Percentiles rank a stretch among this genome's conserved stretches.
Conservation (phyloP, 371 early-diverging fungal genomes). For the Lichtheimia hyalospora region DNA sequence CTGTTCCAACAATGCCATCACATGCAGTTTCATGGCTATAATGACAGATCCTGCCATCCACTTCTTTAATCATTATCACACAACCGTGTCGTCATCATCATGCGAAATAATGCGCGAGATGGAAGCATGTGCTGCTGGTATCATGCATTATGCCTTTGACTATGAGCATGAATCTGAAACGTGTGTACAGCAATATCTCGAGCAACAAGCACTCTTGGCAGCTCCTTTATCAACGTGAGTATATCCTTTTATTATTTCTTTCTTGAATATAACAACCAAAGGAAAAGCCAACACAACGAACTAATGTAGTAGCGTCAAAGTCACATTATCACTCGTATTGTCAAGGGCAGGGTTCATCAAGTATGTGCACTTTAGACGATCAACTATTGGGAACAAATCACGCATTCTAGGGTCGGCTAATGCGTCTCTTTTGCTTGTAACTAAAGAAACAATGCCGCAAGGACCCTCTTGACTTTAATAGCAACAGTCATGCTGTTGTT, state of each 20-base stretch:
- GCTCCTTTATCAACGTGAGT: neutral
- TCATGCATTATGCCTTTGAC: too few relatives aligned
- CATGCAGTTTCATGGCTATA: neutral
- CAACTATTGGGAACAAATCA: too few relatives aligned
- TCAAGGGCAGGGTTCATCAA: neutral
- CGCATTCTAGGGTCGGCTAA: too few relatives aligned
- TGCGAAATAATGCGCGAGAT: too few relatives aligned
- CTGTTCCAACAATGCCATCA: neutral
- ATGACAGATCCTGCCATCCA: neutral
- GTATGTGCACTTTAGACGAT: neutral
- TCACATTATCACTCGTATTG: neutral
- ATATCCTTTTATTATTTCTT: neutral
- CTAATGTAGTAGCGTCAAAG: too few relatives aligned
- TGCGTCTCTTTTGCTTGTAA: too few relatives aligned
- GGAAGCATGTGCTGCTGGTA: too few relatives aligned
- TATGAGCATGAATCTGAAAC: neutral
- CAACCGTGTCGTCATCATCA: neutral
- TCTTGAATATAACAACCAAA: neutral
- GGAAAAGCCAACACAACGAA: neutral
- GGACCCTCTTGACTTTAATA: too few relatives aligned
- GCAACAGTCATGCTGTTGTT: too few relatives aligned
- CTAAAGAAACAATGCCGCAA: too few relatives aligned
- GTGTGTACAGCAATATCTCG: slow-evolving; percentile 6
- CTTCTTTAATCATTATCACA: neutral
- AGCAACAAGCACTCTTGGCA: neutral